These are phyloP conservation scores for Xylaria longipes DNA, from an alignment of 495 filamentous ascomycete genomes.

Conservation along the genomic window DNA sequence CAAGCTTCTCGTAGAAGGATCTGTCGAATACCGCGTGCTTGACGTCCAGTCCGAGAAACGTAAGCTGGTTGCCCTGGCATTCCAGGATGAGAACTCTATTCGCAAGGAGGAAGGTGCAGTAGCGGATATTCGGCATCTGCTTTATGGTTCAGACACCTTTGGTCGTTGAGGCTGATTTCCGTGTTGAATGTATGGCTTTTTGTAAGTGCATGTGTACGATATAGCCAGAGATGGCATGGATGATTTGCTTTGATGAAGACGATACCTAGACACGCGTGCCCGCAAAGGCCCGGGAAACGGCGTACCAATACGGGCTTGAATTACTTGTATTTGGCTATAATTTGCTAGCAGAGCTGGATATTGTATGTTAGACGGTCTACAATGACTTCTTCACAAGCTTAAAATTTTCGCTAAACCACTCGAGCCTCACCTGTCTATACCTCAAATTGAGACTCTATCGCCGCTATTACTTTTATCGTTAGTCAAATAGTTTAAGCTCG, in stretches of 20 bases:
- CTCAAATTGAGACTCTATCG: not conserved
- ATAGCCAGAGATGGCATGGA: not conserved
- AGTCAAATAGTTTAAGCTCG: not conserved
- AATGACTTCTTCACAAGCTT: not conserved
- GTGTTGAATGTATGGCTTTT: not conserved
- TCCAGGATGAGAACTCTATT: slow-evolving; percentile 60
- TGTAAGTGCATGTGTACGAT: not conserved
- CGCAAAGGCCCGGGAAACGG: not conserved
- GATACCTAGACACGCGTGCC: not conserved
- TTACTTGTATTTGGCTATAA: not conserved
- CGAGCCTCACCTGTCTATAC: not conserved
- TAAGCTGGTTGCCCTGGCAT: slow-evolving; percentile 76
- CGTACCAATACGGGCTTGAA: not conserved
- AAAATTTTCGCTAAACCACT: not conserved
- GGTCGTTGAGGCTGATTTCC: not conserved
- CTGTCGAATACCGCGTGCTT: slow-evolving; percentile 85
- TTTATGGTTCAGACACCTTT: not conserved
- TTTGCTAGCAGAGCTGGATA: not conserved
- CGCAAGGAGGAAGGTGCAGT: slow-evolving; percentile 22
- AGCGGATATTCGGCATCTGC: slow-evolving; percentile 19
- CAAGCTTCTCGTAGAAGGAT: slow-evolving; percentile 81
- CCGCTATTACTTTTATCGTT: not conserved
- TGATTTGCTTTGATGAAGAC: not conserved
- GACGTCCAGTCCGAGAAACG: slow-evolving; percentile 84
- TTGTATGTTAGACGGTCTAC: not conserved